Conservation (phyloP, 2,329 filamentous ascomycete species). For the Colletotrichum tabaci region DNA sequence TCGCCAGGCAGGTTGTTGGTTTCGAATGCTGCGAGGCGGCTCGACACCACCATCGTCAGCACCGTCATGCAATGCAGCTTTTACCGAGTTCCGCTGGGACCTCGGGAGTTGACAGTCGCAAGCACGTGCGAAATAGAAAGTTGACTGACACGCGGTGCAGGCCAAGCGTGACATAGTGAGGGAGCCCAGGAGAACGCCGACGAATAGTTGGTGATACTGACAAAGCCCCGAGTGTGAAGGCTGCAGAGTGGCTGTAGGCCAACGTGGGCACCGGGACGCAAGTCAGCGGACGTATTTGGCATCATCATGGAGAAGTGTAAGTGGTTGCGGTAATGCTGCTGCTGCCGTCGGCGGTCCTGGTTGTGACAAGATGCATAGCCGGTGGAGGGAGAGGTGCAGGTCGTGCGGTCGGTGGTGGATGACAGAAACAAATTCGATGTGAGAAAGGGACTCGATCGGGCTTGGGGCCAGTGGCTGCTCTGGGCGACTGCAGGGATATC, state of each 20-base stretch:
- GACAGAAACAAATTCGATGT: neutral
- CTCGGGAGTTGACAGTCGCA: neutral
- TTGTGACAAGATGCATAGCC: slow-evolving; percentile 1
- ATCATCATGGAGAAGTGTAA: slow-evolving; percentile 6
- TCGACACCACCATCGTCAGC: slow-evolving; percentile 2
- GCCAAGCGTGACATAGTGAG: slow-evolving; percentile 20
- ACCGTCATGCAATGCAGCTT: slow-evolving; percentile 8
- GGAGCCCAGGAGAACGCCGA: slow-evolving; percentile 19
- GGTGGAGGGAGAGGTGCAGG: neutral
- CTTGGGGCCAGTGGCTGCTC: neutral
- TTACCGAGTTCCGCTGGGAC: slow-evolving; percentile 7
- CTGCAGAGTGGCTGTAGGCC: slow-evolving; percentile 19
- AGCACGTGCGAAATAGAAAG: slow-evolving; percentile 14
- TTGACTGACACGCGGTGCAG: slow-evolving; percentile 10
- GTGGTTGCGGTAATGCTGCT: neutral
- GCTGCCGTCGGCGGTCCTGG: neutral
- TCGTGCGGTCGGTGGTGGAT: neutral
- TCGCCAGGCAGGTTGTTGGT: neutral
- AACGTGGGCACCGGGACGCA: slow-evolving; percentile 32
- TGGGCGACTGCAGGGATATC: slow-evolving; percentile 10
- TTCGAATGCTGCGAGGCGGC: slow-evolving; percentile 13
- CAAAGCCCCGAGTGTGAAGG: neutral
- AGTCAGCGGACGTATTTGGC: slow-evolving; percentile 34
- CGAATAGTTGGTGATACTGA: slow-evolving; percentile 14
- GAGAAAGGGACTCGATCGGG: neutral